Percentiles rank a stretch among this genome's conserved stretches.
Conservation (phyloP, 176 grass and related monocot species). For the Carex parvula region DNA sequence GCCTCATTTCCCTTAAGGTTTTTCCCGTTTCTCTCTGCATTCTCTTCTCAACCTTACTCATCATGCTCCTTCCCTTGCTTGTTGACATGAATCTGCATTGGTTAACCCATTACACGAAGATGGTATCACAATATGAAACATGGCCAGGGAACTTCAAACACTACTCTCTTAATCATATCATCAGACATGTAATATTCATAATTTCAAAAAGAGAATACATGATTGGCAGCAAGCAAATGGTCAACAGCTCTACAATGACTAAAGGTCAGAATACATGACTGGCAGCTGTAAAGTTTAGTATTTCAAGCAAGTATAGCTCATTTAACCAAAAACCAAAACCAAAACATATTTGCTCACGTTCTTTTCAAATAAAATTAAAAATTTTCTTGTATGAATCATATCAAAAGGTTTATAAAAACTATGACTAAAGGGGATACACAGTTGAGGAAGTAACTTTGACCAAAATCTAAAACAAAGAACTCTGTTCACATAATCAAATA, state of each 20-base stretch:
- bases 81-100: conserved; percentile 67
- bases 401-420: background rate
- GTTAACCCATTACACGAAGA: background rate
- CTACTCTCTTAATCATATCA: background rate
- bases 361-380: background rate
- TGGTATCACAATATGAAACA: background rate
- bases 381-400: background rate
- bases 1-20: conserved; percentile 79
- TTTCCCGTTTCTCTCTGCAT: conserved; percentile 86
- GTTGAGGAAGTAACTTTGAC: background rate
- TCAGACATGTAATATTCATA: background rate
- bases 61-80: conserved; percentile 77
- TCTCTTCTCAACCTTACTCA: conserved; percentile 92
- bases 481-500: background rate
- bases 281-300: background rate
- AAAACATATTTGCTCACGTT: background rate
- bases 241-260: background rate
- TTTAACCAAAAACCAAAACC: background rate
- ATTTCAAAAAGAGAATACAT: background rate
- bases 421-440: background rate
- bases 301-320: background rate
- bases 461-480: background rate
- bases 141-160: background rate
- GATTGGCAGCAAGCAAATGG: background rate
- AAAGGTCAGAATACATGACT: background rate